Base-by-base conservation (phyloP, 1,284 basidiomycete genomes). In the Rhodotorula mucilaginosa region DNA sequence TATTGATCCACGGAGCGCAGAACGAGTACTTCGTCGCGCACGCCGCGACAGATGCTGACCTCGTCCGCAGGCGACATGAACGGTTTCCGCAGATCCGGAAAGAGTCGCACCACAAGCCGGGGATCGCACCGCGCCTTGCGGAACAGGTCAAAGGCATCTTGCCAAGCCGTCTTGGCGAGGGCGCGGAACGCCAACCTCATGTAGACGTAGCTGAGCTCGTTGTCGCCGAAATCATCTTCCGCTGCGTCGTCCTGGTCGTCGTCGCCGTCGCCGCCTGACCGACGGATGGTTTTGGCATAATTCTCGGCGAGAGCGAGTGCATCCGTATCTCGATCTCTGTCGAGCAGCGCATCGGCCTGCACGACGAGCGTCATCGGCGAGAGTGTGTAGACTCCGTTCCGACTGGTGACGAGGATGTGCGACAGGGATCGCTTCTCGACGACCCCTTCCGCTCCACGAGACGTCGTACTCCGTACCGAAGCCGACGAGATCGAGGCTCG, bases 151-250 rank as follows among this genome's bases (percentile, higher is more conserved):
- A 88, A 88, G 2, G 90, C 91, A 72, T 91, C 88, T 74, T 88
- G 86, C 78, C 93, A 93, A 46, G 86, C 82, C 0, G 89, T 91
- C 79, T 90, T 88, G 26, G 82, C 80, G 75, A 93, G 84, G 73
- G 87, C 87, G 79, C 87, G 86, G 79, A 90, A 90, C 29, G 89
- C 91, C 69, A 92, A 85, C 61, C 87, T 86, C 79, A 91, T 89
- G 79, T 90, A 90, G 52, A 91, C 85, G 78, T 92, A 93, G 74
- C 83, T 83, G 56, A 91, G 80, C 77, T 89, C 88, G 60, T 90
- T 87, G 67, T 83, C 82, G 87, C 89, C 75, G 54, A 18, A 10
- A 18, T 26, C n/a, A 18, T 26, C 12, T 13, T 29, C 26, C 13
- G 12, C 26, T 10, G 21, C 3, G 51, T 52, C 23, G 18, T 52